Conservation (phyloP, 2,329 filamentous ascomycete genomes). For the Phoma herbarum region DNA sequence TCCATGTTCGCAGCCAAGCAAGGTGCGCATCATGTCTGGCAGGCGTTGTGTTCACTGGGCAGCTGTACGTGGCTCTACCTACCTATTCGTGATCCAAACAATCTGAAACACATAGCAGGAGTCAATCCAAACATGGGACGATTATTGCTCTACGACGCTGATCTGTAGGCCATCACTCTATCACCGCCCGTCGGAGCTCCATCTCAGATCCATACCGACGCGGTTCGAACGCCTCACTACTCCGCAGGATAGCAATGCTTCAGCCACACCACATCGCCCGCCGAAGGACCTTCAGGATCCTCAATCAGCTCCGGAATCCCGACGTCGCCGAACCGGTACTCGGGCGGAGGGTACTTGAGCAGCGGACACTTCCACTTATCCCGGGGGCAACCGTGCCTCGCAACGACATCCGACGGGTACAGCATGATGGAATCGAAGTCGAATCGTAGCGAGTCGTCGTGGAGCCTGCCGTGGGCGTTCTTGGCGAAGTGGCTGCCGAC, state of each 20-base stretch:
- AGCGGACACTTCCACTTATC: background rate
- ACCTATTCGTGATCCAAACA: too few species aligned
- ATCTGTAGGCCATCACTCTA: too few species aligned
- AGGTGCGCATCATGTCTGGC: too few species aligned
- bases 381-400: background rate
- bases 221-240: background rate
- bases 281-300: background rate
- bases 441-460: background rate
- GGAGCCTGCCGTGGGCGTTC: background rate
- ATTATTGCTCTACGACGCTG: too few species aligned
- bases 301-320: background rate
- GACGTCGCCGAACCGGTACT: background rate
- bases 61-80: too few species aligned
- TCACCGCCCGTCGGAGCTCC: background rate
- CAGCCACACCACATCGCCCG: background rate
- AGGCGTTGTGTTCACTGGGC: too few species aligned
- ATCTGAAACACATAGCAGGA: too few species aligned
- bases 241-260: background rate
- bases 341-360: background rate
- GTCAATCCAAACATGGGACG: too few species aligned
- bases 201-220: background rate
- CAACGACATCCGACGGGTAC: background rate
- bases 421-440: background rate
- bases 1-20: too few species aligned
- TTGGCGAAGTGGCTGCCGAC: background rate